phyloP scores from a whole-genome alignment of 768 basidiomycete genomes.

The Neoboletus brunneissimus region DNA sequence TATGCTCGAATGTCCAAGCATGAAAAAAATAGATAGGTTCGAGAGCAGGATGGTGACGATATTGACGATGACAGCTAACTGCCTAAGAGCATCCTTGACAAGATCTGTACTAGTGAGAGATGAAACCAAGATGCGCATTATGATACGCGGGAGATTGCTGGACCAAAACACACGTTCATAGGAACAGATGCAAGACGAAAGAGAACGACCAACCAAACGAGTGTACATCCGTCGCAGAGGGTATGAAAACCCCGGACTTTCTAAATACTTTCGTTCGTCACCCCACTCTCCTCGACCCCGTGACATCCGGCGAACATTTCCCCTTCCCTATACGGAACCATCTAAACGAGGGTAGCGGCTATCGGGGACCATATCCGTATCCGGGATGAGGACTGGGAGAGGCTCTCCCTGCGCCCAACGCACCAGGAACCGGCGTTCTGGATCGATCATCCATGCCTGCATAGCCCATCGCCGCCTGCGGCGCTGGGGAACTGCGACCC shows the following conservation, averaged over 20 bases:
- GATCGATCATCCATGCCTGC: constrained; percentile 28
- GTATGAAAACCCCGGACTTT: constrained; percentile 14
- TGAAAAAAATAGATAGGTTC: neutral
- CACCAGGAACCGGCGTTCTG: constrained; percentile 30
- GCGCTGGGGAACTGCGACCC: constrained; percentile 39
- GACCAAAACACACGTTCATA: constrained; percentile 11
- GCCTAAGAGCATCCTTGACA: constrained; percentile 15
- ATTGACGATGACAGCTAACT: constrained; percentile 18
- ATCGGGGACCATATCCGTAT: constrained; percentile 40
- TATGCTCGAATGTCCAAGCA: constrained; percentile 23
- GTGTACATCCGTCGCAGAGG: constrained; percentile 20
- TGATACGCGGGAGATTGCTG: constrained; percentile 11
- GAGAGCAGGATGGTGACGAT: constrained; percentile 10
- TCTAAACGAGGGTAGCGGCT: constrained; percentile 7
- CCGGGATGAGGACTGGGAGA: constrained; percentile 49
- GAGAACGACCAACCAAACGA: constrained; percentile 26
- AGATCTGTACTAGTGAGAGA: constrained; percentile 23
- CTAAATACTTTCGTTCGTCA: constrained; percentile 13
- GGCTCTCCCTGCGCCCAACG: constrained; percentile 30
- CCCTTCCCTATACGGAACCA: neutral
- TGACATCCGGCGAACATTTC: constrained; percentile 7
- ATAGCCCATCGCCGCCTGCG: constrained; percentile 41
- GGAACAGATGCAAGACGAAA: constrained; percentile 2
- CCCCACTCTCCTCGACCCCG: constrained; percentile 7
- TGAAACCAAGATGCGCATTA: constrained; percentile 19